phyloP scores from a whole-genome alignment of 345 rosid species.

The Heritiera fomes region DNA sequence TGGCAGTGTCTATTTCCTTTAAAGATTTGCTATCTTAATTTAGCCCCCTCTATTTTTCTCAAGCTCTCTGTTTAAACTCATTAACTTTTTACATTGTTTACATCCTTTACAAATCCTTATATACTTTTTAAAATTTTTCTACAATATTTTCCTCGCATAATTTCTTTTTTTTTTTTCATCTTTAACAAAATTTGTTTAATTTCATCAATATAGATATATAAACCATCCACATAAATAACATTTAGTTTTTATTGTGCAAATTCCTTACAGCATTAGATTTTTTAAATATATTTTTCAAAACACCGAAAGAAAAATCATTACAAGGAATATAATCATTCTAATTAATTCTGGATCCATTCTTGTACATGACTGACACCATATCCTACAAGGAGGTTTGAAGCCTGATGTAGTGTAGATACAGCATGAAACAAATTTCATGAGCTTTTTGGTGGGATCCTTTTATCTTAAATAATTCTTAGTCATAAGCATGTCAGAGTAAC shows the following conservation, averaged over 20 bases:
- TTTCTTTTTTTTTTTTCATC: not conserved
- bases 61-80: not conserved
- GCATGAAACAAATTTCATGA: not conserved
- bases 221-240: not conserved
- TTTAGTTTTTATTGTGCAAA: not conserved
- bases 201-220: not conserved
- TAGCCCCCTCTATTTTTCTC: not conserved
- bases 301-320: not conserved
- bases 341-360: not conserved
- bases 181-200: not conserved
- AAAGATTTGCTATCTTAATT: not conserved
- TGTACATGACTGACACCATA: not conserved
- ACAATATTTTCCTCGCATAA: not conserved
- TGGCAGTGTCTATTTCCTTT: not conserved
- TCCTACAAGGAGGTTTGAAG: not conserved
- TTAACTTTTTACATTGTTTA: not conserved
- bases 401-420: not conserved
- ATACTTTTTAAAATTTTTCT: not conserved
- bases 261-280: not conserved
- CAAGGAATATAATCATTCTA: not conserved
- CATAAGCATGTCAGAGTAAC: constrained; percentile 7
- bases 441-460: not conserved
- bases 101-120: not conserved
- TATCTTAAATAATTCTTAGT: not conserved
- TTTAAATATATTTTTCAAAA: not conserved